These are phyloP conservation scores for Paraglomus occultum DNA, from an alignment of 192 early-diverging fungal species.

Conservation along the genomic window DNA sequence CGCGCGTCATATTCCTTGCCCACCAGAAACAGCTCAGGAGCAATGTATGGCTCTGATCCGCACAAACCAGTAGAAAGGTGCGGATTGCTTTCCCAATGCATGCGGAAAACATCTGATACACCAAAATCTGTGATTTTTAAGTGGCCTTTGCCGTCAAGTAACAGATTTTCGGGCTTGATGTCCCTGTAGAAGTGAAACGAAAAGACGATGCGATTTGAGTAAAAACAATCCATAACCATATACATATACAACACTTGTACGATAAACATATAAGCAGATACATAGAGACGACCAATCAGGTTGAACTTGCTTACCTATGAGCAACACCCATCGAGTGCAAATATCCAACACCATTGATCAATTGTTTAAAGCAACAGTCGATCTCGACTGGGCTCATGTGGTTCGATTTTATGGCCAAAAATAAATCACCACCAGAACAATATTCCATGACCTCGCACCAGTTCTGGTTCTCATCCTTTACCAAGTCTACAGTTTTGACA, in stretches of 20 bases:
- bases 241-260: slow-evolving; percentile 18
- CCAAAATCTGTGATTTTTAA: slow-evolving; percentile 99
- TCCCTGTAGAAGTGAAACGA: slow-evolving; percentile 39
- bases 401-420: slow-evolving; percentile 70
- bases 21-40: slow-evolving; percentile 53
- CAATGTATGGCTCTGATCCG: slow-evolving; percentile 96
- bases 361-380: slow-evolving; percentile 92
- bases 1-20: slow-evolving; percentile 86
- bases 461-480: slow-evolving; percentile 83
- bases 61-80: slow-evolving; percentile 87
- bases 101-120: slow-evolving; percentile 92
- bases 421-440: slow-evolving; percentile 92
- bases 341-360: slow-evolving; percentile 85
- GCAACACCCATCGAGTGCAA: slow-evolving; percentile 95
- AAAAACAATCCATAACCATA: neutral
- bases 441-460: slow-evolving; percentile 87
- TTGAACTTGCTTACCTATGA: slow-evolving; percentile 61
- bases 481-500: slow-evolving; percentile 92
- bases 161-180: slow-evolving; percentile 83
- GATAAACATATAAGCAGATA: neutral
- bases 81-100: slow-evolving; percentile 73
- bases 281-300: slow-evolving; percentile 31
- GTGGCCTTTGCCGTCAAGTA: slow-evolving; percentile 74
- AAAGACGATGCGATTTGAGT: no score
- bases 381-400: slow-evolving; percentile 76